A percentile compares a stretch with the other conserved stretches of the same genome.
Conservation (phyloP, 2,329 filamentous ascomycete genomes). For the Botrytis aclada region DNA sequence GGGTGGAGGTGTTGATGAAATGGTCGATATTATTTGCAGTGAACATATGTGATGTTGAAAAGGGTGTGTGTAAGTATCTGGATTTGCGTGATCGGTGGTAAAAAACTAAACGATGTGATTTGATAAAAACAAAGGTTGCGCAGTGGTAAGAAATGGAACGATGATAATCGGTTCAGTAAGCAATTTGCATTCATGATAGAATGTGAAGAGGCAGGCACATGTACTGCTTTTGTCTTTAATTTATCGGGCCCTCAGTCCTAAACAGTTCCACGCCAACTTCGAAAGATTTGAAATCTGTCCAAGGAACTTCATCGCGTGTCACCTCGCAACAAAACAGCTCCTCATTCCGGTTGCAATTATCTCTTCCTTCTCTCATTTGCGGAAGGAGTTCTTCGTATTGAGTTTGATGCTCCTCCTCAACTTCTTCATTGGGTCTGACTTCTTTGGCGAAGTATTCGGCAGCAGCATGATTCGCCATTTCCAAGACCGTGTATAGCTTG, state of each 20-base stretch:
- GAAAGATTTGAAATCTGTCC: background rate
- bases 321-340: background rate
- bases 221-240: background rate
- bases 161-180: background rate
- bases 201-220: background rate
- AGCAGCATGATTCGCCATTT: slow-evolving; percentile 28
- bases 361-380: background rate
- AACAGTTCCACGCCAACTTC: background rate
- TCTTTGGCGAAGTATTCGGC: slow-evolving; percentile 17
- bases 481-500: slow-evolving; percentile 14
- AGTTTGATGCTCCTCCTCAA: slow-evolving; percentile 10
- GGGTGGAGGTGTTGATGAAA: background rate
- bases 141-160: background rate
- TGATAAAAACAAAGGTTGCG: background rate
- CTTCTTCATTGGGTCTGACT: slow-evolving; percentile 20
- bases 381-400: background rate
- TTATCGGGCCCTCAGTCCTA: background rate
- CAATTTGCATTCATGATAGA: background rate
- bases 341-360: background rate
- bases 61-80: background rate
- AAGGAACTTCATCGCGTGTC: background rate
- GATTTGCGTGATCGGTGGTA: background rate
- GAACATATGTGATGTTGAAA: background rate
- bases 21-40: background rate
- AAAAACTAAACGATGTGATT: background rate